These are phyloP conservation scores for Fusarium pseudonygamai DNA, from an alignment of 2,329 filamentous ascomycete genomes.

Conservation along the genomic window DNA sequence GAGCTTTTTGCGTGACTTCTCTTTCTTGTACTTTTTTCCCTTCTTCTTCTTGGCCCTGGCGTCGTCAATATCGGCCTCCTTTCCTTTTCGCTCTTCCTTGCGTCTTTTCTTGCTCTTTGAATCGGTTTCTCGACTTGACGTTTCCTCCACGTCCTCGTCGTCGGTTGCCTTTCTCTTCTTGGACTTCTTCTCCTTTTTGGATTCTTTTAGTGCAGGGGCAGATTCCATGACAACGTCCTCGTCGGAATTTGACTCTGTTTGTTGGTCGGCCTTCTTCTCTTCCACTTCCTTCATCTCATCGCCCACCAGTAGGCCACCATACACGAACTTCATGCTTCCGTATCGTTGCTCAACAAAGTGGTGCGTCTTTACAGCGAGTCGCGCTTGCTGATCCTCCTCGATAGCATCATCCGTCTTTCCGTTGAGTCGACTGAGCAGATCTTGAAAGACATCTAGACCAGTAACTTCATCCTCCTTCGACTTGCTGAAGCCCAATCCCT, in stretches of 20 bases:
- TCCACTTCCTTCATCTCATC: constrained; percentile 60
- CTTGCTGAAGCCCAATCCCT: constrained; percentile 85
- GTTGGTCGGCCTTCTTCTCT: constrained; percentile 20
- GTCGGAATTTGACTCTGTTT: constrained; percentile 23
- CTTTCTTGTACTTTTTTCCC: constrained; percentile 55
- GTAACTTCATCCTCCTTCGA: constrained; percentile 81
- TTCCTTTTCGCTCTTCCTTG: constrained; percentile 50
- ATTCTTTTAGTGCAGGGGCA: constrained; percentile 36
- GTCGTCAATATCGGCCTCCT: constrained; percentile 40
- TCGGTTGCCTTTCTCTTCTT: constrained; percentile 60
- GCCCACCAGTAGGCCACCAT: constrained; percentile 76
- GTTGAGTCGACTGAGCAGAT: constrained; percentile 87
- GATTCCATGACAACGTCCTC: constrained; percentile 38
- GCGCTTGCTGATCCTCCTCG: constrained; percentile 73
- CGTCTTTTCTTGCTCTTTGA: constrained; percentile 50
- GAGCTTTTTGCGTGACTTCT: constrained; percentile 46
- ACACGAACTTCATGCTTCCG: constrained; percentile 86
- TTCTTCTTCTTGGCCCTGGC: constrained; percentile 43
- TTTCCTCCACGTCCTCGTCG: constrained; percentile 48
- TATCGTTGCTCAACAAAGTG: constrained; percentile 79
- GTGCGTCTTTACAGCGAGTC: constrained; percentile 76
- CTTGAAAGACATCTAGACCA: constrained; percentile 86
- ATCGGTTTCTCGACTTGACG: constrained; percentile 44
- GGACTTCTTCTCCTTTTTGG: constrained; percentile 56
- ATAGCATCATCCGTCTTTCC: constrained; percentile 82